These are phyloP conservation scores for Colletotrichum gloeosporioides DNA, from an alignment of 2,329 filamentous ascomycete genomes.

Conservation along the genomic window DNA sequence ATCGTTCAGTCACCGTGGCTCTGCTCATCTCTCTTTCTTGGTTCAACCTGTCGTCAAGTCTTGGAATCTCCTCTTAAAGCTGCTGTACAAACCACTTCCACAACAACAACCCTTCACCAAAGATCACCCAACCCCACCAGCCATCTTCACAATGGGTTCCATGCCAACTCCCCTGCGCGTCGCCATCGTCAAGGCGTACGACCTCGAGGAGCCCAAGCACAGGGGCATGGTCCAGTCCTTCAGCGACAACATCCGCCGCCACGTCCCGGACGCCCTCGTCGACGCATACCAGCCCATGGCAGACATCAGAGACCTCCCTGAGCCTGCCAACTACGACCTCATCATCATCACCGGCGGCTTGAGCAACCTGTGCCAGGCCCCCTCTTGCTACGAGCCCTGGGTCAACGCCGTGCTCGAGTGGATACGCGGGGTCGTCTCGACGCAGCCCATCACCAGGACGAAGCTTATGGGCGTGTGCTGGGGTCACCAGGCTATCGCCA, in stretches of 20 bases:
- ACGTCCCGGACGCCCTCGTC: slow-evolving; percentile 4
- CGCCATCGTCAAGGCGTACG: slow-evolving; percentile 17
- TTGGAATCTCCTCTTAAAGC: not conserved
- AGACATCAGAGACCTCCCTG: not conserved
- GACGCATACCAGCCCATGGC: slow-evolving; percentile 5
- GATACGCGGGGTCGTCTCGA: slow-evolving; percentile 5
- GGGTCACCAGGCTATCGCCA: slow-evolving; percentile 15
- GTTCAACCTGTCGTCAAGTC: not conserved
- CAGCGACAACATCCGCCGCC: not conserved
- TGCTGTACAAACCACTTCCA: not conserved
- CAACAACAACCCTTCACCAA: not conserved
- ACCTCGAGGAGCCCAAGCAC: slow-evolving; percentile 16
- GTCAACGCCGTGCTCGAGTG: slow-evolving; percentile 5
- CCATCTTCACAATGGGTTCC: not conserved
- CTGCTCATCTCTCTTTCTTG: not conserved
- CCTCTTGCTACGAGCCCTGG: slow-evolving; percentile 7
- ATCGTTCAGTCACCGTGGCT: not conserved
- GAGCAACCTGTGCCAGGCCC: slow-evolving; percentile 11
- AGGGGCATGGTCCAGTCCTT: slow-evolving; percentile 13
- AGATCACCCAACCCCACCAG: not conserved
- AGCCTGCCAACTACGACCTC: slow-evolving; percentile 4
- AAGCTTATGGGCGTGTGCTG: slow-evolving; percentile 12
- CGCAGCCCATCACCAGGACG: slow-evolving; percentile 2
- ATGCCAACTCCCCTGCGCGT: slow-evolving; percentile 6
- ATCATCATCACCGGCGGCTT: slow-evolving; percentile 14